Conservation (phyloP, 148 eudicot genomes). For the Simmondsia chinensis region DNA sequence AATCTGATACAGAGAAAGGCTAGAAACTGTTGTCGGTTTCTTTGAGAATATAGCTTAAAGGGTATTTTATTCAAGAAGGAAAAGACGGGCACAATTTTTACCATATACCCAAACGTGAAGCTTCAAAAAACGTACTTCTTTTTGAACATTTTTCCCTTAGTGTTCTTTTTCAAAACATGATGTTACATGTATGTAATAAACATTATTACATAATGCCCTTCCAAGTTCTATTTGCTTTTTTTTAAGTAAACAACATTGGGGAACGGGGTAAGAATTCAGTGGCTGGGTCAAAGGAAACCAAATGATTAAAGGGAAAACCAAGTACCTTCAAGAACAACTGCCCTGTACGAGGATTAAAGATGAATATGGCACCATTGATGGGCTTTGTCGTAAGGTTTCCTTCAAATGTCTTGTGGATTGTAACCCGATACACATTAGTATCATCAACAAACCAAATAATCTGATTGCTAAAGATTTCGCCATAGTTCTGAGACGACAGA, state of each 20-base stretch:
- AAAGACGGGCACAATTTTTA: too few relatives aligned
- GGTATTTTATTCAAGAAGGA: neutral
- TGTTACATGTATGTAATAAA: too few relatives aligned
- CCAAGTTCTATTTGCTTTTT: too few relatives aligned
- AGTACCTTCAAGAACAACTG: constrained; percentile 89
- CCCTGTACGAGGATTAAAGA: constrained; percentile 94
- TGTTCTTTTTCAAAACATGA: too few relatives aligned
- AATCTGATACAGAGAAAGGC: neutral
- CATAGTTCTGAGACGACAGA: constrained; percentile 93
- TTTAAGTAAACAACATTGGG: too few relatives aligned
- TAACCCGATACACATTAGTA: constrained; percentile 97
- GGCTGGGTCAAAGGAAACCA: too few relatives aligned
- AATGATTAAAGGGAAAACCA: neutral
- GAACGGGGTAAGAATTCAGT: too few relatives aligned
- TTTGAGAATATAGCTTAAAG: neutral
- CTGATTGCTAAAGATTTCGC: constrained; percentile 98
- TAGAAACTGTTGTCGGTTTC: too few relatives aligned
- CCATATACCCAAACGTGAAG: too few relatives aligned
- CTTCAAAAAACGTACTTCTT: too few relatives aligned
- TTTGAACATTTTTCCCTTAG: too few relatives aligned
- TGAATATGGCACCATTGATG: constrained; percentile 96
- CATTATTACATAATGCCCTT: too few relatives aligned
- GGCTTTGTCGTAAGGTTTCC: constrained; percentile 99
- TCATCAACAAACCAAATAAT: constrained; percentile 99
- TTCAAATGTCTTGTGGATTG: constrained; percentile 97